A percentile compares a stretch with the other conserved stretches of the same genome.
phyloP scores from a whole-genome alignment of 1,284 basidiomycete genomes.

The Ganoderma meredithae region DNA sequence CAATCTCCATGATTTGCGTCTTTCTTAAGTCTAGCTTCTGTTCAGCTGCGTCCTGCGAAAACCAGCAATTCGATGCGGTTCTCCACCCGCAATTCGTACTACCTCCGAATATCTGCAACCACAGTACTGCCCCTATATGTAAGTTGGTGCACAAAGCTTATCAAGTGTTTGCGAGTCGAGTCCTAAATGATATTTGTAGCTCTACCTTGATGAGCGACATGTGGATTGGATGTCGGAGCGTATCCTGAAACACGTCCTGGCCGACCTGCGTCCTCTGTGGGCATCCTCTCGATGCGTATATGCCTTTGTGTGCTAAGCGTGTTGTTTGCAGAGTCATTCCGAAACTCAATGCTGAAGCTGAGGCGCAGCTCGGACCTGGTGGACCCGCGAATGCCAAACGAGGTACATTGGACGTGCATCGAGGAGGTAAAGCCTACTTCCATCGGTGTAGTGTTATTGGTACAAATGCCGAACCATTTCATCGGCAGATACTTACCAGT shows the following conservation, averaged over 20 bases:
- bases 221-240: conserved; percentile 81
- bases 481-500: conserved; percentile 73
- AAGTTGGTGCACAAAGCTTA: conserved; percentile 33
- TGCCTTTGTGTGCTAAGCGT: neutral
- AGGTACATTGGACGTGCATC: conserved; percentile 72
- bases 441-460: neutral
- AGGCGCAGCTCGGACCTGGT: conserved; percentile 50
- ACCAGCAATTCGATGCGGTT: conserved; percentile 37
- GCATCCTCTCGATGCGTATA: conserved; percentile 23
- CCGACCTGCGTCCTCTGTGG: conserved; percentile 74
- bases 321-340: conserved; percentile 59
- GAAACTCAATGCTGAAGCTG: conserved; percentile 69
- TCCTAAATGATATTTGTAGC: conserved; percentile 45
- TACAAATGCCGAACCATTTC: neutral
- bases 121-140: conserved; percentile 77
- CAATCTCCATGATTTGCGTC: too few species aligned
- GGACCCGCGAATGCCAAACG: conserved; percentile 56
- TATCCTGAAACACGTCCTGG: conserved; percentile 73
- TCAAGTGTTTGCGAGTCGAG: conserved; percentile 6
- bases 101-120: conserved; percentile 71
- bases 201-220: conserved; percentile 83
- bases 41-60: neutral
- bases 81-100: conserved; percentile 70
- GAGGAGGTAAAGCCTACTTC: conserved; percentile 61
- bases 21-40: neutral